Conservation (phyloP, 2,329 filamentous ascomycete species). For the Anisogramma anomala region DNA sequence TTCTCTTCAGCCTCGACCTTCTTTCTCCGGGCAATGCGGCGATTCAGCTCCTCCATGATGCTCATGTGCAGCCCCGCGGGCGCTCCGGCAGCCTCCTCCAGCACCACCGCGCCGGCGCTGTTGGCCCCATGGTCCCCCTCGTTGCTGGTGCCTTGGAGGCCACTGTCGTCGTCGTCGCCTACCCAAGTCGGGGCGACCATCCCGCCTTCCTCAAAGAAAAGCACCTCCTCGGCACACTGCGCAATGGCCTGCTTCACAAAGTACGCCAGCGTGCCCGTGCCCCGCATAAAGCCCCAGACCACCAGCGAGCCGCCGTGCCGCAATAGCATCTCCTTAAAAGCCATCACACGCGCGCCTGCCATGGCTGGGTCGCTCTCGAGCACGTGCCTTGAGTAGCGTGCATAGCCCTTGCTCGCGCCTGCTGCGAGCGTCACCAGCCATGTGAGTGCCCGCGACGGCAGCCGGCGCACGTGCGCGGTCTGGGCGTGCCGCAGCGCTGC, state of each 20-base stretch:
- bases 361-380: constrained; percentile 4
- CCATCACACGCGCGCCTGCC: constrained; percentile 6
- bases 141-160: too few relatives aligned
- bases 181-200: too few relatives aligned
- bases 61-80: constrained; percentile 4
- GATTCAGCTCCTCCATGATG: constrained; percentile 8
- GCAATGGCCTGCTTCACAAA: neutral
- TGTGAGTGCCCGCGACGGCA: neutral
- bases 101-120: too few relatives aligned
- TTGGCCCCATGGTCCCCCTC: too few relatives aligned
- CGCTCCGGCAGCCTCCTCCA: neutral
- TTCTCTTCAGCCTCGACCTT: neutral
- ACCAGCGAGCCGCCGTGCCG: constrained; percentile 7
- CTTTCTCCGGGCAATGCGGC: constrained; percentile 1
- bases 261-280: neutral
- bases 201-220: neutral
- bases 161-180: too few relatives aligned
- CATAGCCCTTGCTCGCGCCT: neutral
- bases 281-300: constrained; percentile 11
- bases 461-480: neutral
- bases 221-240: constrained; percentile 1
- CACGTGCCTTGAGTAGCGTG: neutral
- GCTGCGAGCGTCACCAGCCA: constrained; percentile 4
- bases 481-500: neutral
- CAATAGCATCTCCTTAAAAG: constrained; percentile 11